phyloP scores from a whole-genome alignment of 106 monocot genomes.

The Dioscorea zingiberensis region DNA sequence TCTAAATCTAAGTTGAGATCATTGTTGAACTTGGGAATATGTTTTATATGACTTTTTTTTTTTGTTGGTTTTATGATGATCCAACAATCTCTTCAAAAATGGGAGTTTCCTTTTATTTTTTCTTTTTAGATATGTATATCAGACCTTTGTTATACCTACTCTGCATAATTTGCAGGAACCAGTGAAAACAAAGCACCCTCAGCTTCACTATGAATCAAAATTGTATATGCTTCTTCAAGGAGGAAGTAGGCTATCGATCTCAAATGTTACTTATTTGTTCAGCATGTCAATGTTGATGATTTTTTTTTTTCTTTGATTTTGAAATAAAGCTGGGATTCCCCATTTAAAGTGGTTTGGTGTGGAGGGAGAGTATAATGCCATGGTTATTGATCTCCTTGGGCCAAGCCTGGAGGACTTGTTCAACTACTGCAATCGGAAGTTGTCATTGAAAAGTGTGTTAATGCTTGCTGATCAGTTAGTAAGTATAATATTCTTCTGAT shows the following conservation, averaged over 20 bases:
- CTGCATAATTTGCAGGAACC: slow-evolving; percentile 46
- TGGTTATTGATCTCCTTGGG: slow-evolving; percentile 91
- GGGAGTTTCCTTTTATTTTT: too few relatives aligned
- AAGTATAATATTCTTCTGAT: not conserved
- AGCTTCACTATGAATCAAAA: slow-evolving; percentile 95
- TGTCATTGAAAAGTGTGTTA: slow-evolving; percentile 70
- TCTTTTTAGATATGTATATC: too few relatives aligned
- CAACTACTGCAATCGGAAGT: slow-evolving; percentile 64
- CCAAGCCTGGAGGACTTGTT: slow-evolving; percentile 89
- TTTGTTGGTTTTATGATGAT: too few relatives aligned
- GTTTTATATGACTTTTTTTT: too few relatives aligned
- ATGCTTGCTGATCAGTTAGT: slow-evolving; percentile 83
- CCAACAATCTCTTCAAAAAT: too few relatives aligned
- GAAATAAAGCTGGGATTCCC: slow-evolving; percentile 64
- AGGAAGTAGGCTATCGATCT: slow-evolving; percentile 60
- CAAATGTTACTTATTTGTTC: not conserved
- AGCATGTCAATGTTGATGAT: not conserved
- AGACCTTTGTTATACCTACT: too few relatives aligned
- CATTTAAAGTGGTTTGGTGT: slow-evolving; percentile 77
- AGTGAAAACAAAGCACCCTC: slow-evolving; percentile 81
- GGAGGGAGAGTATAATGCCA: slow-evolving; percentile 70
- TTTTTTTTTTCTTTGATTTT: not conserved
- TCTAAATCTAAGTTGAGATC: too few relatives aligned
- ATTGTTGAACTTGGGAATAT: too few relatives aligned
- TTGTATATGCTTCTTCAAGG: slow-evolving; percentile 90